A percentile compares a stretch with the other conserved stretches of the same genome.
These are phyloP conservation scores for Phytophthora cactorum DNA, from an alignment of 352 stramenopile species.

Conservation along the genomic window DNA sequence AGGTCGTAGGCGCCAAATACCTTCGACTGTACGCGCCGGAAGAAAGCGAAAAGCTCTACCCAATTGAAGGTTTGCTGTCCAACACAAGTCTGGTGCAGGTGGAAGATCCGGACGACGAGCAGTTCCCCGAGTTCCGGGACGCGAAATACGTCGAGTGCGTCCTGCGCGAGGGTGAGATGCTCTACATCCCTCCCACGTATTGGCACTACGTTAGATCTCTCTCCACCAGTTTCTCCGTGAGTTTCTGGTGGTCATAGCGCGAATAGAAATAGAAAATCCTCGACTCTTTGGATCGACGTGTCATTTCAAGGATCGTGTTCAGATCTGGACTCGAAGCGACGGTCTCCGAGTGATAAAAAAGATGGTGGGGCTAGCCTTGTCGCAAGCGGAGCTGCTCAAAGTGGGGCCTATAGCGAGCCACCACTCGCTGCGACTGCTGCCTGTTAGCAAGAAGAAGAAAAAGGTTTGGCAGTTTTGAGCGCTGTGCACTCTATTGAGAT, in stretches of 20 bases:
- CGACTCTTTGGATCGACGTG: conserved; percentile 8
- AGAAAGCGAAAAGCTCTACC: conserved; percentile 81
- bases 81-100: conserved; percentile 88
- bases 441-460: conserved; percentile 89
- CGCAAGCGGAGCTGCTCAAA: conserved; percentile 81
- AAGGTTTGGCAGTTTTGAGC: conserved; percentile 38
- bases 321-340: conserved; percentile 25
- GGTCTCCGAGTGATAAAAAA: background rate
- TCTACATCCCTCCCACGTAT: conserved; percentile 89
- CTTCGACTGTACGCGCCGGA: conserved; percentile 77
- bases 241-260: conserved; percentile 74
- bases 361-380: conserved; percentile 64
- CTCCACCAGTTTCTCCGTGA: conserved; percentile 82
- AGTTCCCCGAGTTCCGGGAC: conserved; percentile 59
- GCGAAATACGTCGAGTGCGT: conserved; percentile 77
- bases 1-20: conserved; percentile 88
- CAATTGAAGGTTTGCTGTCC: conserved; percentile 79
- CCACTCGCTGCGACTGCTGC: conserved; percentile 79
- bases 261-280: background rate
- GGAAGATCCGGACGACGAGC: conserved; percentile 47
- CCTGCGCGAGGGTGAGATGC: conserved; percentile 73
- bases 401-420: conserved; percentile 78
- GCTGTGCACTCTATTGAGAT: background rate
- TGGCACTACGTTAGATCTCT: conserved; percentile 92
- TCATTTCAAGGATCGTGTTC: conserved; percentile 21